Evolutionary conservation across 768 basidiomycete genomes (phyloP), one percentile per base, ranked within the genome.

Genomic region (Lactarius indigo): DNA sequence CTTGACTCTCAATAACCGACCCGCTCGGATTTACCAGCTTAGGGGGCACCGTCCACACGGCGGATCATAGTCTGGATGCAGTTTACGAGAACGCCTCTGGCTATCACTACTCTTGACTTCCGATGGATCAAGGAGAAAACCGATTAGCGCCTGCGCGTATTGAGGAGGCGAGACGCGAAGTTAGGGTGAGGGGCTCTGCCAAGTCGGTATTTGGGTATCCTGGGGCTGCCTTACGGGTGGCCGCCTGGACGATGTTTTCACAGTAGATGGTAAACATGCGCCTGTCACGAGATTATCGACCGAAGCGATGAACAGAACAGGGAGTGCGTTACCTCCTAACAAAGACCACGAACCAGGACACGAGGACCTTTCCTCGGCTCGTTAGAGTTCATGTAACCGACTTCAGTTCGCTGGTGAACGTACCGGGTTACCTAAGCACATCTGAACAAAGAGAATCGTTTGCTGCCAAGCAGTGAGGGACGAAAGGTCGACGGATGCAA

Each of bases 311-410:
- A 44, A 66, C 59, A 30, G 56, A 52, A 37, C 39, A 28, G 52
- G 52, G 15, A 35, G 37, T 61, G 63, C 63, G 82, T 69, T 57
- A 90, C 90, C 85, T 87, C 64, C 94, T 83, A 65, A 88, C 83
- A 65, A 87, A 84, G 31, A 96, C 92, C 76, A 92, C 90, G 65
- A 92, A 80, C 89, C 92, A 92, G 0, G 92, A 92, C 8, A 94
- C 84, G 17, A 87, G 72, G 44, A 93, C 85, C 87, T 93, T 60
- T n/a, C 57, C 13, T 20, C 50, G 13, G 13, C 20, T n/a, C 28
- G 15, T n/a, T 68, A 39, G 30, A 28, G 39, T 30, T 56, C 31
- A 55, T 55, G 9, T 17, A 6, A 59, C n/a, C n/a, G n/a, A n/a
- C 12, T 15, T 35, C 50, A 28, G 33, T 59, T 69, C n/a, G 39